Evolutionary conservation across 306 rosid genomes (phyloP), one percentile per base, ranked within the genome.

Genomic region (Citrullus colocynthis): DNA sequence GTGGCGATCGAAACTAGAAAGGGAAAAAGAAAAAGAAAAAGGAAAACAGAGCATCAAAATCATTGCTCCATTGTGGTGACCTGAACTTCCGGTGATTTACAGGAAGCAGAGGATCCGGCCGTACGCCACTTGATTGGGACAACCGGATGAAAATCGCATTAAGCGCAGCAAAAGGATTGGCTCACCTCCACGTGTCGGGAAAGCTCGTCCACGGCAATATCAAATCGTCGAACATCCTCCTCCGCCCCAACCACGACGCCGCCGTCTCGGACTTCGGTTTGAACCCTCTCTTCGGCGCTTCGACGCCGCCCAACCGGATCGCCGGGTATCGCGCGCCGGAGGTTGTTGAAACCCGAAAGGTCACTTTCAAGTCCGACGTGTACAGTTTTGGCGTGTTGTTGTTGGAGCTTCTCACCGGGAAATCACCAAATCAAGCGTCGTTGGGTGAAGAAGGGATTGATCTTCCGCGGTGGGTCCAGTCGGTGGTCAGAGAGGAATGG

Each of bases 401-500:
- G 18, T 82, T 96, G 83, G 99, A 96, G 84, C 90, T 96, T 7
- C 70, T 96, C 17, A 96, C 99, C 0, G 99, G 99, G 4, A 96
- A 96, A 76, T 93, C 99, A 10, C 99, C 99, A 9, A 93, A 91
- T 64, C 99, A 93, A 74, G 97, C 99, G 10, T 96, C 99, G 16
- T 82, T 96, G 0, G 97, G 97, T 0, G 99, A 96, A 57, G 99
- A 93, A 28, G 99, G 98, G 0, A 96, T 96, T 0, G 99, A 96
- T 48, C 90, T 96, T 0, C 99, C 99, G 0, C 77, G 99, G 86
- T 96, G 99, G 99, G 99, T 96, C 59, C 99, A 93, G 74, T 96
- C 99, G 1, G 99, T 96, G 70, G 99, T 96, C 7, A 88, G 99
- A 0, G 98, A 96, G 72, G 99, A 96, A 58, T 96, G 99, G 99